These are phyloP conservation scores for Penicillium hordei DNA, from an alignment of 2,329 filamentous ascomycete genomes.

Conservation along the genomic window DNA sequence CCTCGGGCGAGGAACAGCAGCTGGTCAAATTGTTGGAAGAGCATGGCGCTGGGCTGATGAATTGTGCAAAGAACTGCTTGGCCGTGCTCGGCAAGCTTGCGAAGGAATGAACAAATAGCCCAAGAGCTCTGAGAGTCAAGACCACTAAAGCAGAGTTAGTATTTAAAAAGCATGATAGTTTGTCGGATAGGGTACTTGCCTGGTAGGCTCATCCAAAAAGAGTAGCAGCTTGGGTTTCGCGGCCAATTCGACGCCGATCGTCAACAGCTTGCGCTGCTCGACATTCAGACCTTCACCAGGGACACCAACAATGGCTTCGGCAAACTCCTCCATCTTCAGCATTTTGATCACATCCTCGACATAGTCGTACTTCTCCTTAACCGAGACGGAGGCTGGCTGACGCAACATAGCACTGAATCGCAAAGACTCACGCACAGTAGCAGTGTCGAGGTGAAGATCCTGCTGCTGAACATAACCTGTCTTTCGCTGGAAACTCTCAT, in stretches of 20 bases:
- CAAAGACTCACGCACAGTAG: conserved; percentile 83
- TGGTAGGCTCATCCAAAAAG: conserved; percentile 90
- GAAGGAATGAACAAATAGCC: conserved; percentile 79
- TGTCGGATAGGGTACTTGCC: conserved; percentile 7
- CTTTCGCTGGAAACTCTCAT: conserved; percentile 45
- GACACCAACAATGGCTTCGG: conserved; percentile 82
- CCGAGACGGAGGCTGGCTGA: conserved; percentile 70
- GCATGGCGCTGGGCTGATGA: conserved; percentile 85
- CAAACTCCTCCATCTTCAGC: conserved; percentile 83
- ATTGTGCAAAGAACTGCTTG: conserved; percentile 91
- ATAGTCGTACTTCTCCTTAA: conserved; percentile 75
- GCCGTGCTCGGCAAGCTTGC: conserved; percentile 81
- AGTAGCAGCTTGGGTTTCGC: conserved; percentile 83
- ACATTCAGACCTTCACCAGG: conserved; percentile 71
- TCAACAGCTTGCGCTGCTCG: conserved; percentile 70
- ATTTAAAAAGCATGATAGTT: not conserved
- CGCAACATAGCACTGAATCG: conserved; percentile 81
- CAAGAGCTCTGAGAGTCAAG: conserved; percentile 88
- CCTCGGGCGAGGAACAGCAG: conserved; percentile 63
- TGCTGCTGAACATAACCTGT: conserved; percentile 71
- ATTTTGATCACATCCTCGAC: conserved; percentile 86
- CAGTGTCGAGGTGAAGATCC: conserved; percentile 79
- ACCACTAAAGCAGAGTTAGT: conserved; percentile 52
- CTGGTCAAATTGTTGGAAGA: conserved; percentile 78
- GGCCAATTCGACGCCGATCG: conserved; percentile 88